Base-by-base conservation (phyloP, 2,329 filamentous ascomycete genomes). In the Monosporascus sp. region DNA sequence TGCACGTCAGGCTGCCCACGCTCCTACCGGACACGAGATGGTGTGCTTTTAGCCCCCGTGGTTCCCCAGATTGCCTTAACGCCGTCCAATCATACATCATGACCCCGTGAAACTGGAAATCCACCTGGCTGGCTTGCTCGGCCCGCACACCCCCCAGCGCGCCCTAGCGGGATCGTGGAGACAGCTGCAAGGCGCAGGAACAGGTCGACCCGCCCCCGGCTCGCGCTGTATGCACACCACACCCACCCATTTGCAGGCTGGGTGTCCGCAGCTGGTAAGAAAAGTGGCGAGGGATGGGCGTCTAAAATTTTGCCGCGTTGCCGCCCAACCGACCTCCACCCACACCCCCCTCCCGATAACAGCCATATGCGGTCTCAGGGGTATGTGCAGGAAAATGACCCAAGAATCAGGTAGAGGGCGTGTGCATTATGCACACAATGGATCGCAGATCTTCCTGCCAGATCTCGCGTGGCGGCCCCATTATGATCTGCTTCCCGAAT, bases 11-110 rank as follows among this genome's bases (percentile, higher is more conserved):
- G 56, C 53, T 59, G 55, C 55, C 58, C 58, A 54, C 51, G 57
- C 60, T 62, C 56, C 56, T 63, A 56, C 60, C 55, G 58, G 52
- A 57, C 58, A 59, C 58, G 61, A 63, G 62, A 70, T 72, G 74
- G 74, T 71, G 74, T 78, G 73, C 72, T 72, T 76, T 74, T 74
- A 8, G 3, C 70, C 63, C 61, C 63, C 62, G 61, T 60, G 67
- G 61, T 59, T 58, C 56, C 62, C 63, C 62, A 68, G 64, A 65
- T 65, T 63, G 58, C 65, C 65, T 58, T 22, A 61, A 51, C 51
- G 55, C 65, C 64, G 61, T 72, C 78, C 79, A 82, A 81, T 82
- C 78, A 81, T 77, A 72, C 73, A 62, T 75, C 77, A 70, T 78
- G 71, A 72, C 61, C 65, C 73, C 72, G 69, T 77, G 69, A 73